phyloP scores from a whole-genome alignment of 2,329 filamentous ascomycete genomes.

The Chrysoporthe deuterocubensis region DNA sequence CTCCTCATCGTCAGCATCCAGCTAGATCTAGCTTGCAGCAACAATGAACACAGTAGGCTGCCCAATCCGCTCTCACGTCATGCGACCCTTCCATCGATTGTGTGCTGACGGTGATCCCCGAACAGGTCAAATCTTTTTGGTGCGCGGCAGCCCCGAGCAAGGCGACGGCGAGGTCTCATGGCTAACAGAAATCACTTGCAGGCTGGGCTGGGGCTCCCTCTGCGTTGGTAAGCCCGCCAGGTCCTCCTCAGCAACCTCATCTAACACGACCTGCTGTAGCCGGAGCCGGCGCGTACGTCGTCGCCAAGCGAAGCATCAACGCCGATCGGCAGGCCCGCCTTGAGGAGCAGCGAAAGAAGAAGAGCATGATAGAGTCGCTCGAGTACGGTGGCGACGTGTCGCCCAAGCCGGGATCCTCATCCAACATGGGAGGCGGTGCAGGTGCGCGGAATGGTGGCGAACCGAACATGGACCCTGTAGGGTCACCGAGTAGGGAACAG shows the following conservation, averaged over 20 bases:
- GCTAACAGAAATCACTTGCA: constrained; percentile 43
- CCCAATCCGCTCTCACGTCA: background rate
- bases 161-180: background rate
- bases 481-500: constrained; percentile 73
- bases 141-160: constrained; percentile 35
- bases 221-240: constrained; percentile 68
- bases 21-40: constrained; percentile 25
- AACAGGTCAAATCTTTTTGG: constrained; percentile 69
- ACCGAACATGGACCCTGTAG: constrained; percentile 60
- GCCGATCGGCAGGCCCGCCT: constrained; percentile 78
- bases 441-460: constrained; percentile 45
- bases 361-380: constrained; percentile 59
- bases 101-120: constrained; percentile 19
- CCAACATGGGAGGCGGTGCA: constrained; percentile 37
- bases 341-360: constrained; percentile 68
- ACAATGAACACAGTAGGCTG: constrained; percentile 60
- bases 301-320: constrained; percentile 94
- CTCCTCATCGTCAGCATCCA: background rate
- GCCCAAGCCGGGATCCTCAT: constrained; percentile 39
- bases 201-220: constrained; percentile 90
- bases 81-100: background rate
- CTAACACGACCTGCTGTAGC: constrained; percentile 52
- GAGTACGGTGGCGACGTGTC: constrained; percentile 51
- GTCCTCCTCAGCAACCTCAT: background rate
- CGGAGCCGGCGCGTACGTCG: constrained; percentile 91